Evolutionary conservation across 1,284 basidiomycete genomes (phyloP).

Genomic region (Cystobasidiaceae sp.): DNA sequence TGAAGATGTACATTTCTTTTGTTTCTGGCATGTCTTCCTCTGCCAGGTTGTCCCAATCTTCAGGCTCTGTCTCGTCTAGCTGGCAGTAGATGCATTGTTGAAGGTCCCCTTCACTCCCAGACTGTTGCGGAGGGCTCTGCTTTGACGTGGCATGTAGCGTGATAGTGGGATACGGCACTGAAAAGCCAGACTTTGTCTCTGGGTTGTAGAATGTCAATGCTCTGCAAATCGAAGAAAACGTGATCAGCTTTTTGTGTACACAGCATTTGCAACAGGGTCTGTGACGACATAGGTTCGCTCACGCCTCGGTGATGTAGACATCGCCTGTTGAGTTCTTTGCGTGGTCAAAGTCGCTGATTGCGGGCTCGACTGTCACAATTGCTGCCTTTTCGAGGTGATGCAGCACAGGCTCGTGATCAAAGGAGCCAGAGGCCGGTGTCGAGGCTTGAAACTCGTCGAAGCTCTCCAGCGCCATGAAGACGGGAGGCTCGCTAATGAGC

Average conservation of each 20-base stretch:
- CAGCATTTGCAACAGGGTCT: not conserved
- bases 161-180: conserved; percentile 28
- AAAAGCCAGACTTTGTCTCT: conserved; percentile 9
- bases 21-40: conserved; percentile 29
- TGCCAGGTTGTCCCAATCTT: conserved; percentile 17
- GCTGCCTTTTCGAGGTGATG: conserved; percentile 22
- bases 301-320: conserved; percentile 28
- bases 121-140: not conserved
- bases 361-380: conserved; percentile 6
- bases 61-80: conserved; percentile 26
- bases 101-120: not conserved
- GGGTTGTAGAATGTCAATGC: conserved; percentile 16
- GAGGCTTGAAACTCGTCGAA: conserved; percentile 19
- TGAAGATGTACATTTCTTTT: conserved; percentile 26
- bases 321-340: not conserved
- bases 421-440: conserved; percentile 23
- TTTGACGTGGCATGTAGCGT: conserved; percentile 29
- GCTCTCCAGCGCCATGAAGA: conserved; percentile 12
- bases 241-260: not conserved
- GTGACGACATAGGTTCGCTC: not conserved
- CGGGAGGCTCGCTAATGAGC: conserved; percentile 10
- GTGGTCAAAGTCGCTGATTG: conserved; percentile 11
- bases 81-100: conserved; percentile 30
- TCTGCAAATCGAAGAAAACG: not conserved
- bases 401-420: conserved; percentile 26